phyloP scores from a whole-genome alignment of 148 eudicot species.

The Chenopodium quinoa region DNA sequence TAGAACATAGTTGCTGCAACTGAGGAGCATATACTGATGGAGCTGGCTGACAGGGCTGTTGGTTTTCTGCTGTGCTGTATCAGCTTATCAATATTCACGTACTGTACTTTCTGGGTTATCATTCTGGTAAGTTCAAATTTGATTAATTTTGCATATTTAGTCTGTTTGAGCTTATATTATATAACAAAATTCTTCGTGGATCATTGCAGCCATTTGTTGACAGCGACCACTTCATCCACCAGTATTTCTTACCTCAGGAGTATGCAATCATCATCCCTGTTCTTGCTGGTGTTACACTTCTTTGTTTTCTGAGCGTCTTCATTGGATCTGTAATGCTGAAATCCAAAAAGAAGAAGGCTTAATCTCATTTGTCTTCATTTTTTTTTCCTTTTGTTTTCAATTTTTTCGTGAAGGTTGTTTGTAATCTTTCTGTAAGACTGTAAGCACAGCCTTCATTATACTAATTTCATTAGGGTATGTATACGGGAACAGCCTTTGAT shows the following conservation, averaged over 20 bases:
- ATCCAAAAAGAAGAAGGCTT: slow-evolving; percentile 80
- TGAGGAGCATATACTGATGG: slow-evolving; percentile 43
- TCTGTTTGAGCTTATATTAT: not conserved
- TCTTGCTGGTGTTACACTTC: slow-evolving; percentile 58
- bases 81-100: slow-evolving; percentile 82
- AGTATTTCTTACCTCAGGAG: slow-evolving; percentile 80
- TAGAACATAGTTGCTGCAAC: not conserved
- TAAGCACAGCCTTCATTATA: not conserved
- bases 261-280: slow-evolving; percentile 85
- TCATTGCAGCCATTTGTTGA: slow-evolving; percentile 82
- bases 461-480: not conserved
- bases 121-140: slow-evolving; percentile 57
- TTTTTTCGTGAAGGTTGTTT: not conserved
- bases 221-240: slow-evolving; percentile 80
- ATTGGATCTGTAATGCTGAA: slow-evolving; percentile 83
- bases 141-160: not conserved
- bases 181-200: slow-evolving; percentile 12
- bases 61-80: slow-evolving; percentile 60
- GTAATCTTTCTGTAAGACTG: not conserved
- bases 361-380: not conserved
- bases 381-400: not conserved
- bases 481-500: not conserved
- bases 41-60: slow-evolving; percentile 84
- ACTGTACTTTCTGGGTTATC: slow-evolving; percentile 92
- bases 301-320: slow-evolving; percentile 69